Conservation (phyloP, 1,284 basidiomycete genomes). For the Leccinum solheimii region DNA sequence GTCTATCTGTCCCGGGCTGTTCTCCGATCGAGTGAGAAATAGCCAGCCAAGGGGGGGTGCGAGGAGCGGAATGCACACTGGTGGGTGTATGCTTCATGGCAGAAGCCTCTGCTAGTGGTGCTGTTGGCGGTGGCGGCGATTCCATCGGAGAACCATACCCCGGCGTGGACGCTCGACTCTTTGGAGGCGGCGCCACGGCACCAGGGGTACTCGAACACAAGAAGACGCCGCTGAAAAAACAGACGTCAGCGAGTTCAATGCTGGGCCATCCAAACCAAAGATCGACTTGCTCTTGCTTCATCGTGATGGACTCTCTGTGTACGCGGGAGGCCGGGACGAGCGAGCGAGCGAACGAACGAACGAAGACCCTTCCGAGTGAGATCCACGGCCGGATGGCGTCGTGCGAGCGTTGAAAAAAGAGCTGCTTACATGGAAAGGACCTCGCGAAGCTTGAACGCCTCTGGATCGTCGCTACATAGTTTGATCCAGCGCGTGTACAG, state of each 20-base stretch:
- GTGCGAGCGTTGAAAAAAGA: not conserved
- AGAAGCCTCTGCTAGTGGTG: not conserved
- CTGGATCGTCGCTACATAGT: conserved; percentile 26
- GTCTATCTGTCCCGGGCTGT: conserved; percentile 20
- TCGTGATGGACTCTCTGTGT: conserved; percentile 25
- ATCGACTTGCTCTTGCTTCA: conserved; percentile 27
- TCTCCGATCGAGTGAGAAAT: not conserved
- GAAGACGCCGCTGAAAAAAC: conserved; percentile 11
- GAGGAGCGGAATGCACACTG: conserved; percentile 12
- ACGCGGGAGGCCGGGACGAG: too few relatives aligned
- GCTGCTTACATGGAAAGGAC: conserved; percentile 29
- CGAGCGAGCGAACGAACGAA: not conserved
- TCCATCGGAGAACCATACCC: not conserved
- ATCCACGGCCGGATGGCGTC: not conserved
- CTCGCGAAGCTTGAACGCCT: conserved; percentile 26
- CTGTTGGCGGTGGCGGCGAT: not conserved
- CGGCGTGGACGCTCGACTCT: not conserved
- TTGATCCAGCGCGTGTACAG: conserved; percentile 27
- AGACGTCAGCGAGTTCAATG: not conserved
- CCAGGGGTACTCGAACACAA: conserved; percentile 15
- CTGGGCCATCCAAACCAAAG: not conserved
- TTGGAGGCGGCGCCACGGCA: not conserved
- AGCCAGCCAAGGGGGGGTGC: not conserved
- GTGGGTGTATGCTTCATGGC: conserved; percentile 8
- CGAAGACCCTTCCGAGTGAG: conserved; percentile 8